Base-by-base conservation (phyloP, 805 yeast species). In the Barnettozyma botsteinii region DNA sequence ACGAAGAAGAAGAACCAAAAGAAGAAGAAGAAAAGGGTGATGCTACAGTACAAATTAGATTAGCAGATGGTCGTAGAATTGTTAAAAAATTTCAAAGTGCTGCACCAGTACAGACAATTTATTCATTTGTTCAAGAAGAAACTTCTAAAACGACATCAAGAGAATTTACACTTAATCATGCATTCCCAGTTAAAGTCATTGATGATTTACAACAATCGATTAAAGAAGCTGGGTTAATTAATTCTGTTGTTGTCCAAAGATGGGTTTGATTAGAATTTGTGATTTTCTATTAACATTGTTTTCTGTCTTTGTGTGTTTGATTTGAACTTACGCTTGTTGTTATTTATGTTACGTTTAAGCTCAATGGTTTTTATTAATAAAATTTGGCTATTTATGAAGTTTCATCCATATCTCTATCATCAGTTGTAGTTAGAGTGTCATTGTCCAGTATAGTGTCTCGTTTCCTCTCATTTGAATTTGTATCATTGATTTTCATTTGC, bases 221-320 rank as follows among this genome's bases (percentile, higher is more conserved):
- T 35, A 75, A 72, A 41, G 87, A 79, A 22, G 93, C 94, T 5
- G 86, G 86, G 25, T 67, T 87, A 47, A 72, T 74, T 37, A 85
- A 85, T 50, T 76, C 97, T 2, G 96, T 86, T n/a, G 79, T 89
- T 23, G 86, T 89, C 14, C 97, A 87, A 62, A 80, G 93, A 65
- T 85, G 94, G 93, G 69, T 32, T 27, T 40, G 24, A 25, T 17
- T n/a, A 65, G 0, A 60, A 57, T 5, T 48, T 72, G 75, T 67
- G n/a, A n/a, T n/a, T n/a, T n/a, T n/a, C n/a, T n/a, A n/a, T n/a
- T n/a, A n/a, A n/a, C n/a, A n/a, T n/a, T n/a, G n/a, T 22, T 59
- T 57, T 11, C 66, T 70, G 2, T 67, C 75, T 47, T 51, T 66
- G 1, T 21, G 15, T 21, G 14, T 9, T 28, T 18, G 15, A 14